Evolutionary conservation across 2,329 filamentous ascomycete genomes (phyloP), one percentile per base, ranked within the genome.

Genomic region (Spiromastix sp.): DNA sequence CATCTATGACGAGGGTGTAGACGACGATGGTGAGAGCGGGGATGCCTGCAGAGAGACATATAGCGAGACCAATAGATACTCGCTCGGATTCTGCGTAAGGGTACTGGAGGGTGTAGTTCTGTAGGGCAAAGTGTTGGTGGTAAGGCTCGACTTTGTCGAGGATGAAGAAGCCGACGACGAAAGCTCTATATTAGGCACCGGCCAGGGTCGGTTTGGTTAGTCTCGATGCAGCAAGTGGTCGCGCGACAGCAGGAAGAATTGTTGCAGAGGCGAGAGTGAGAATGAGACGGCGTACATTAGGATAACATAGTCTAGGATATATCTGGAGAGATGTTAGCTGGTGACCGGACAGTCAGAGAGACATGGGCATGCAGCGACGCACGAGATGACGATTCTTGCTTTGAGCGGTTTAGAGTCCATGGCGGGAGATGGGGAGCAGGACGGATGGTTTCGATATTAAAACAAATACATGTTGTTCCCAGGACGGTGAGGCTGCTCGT

Each of bases 241-340:
- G 26, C 27, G 22, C 25, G 37, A n/a, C n/a, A n/a, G n/a, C n/a
- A n/a, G 12, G 32, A n/a, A n/a, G n/a, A n/a, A n/a, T n/a, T n/a
- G n/a, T n/a, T n/a, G 31, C 15, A 29, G 12, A 20, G 18, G 12
- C 15, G 11, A 17, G 21, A 15, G 21, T 25, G 34, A 33, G 30
- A 39, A 13, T 25, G 21, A n/a, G 17, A 15, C 13, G 9, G 55
- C 67, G 48, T 58, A 74, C 71, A 74, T 49, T 39, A 76, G 68
- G 36, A 75, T 71, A 34, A 72, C 61, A 61, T 75, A 76, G 60
- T 76, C 72, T 43, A 67, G 55, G 41, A 74, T 64, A 48, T 75
- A 75, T 47, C 69, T 73, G 46, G 21, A 17, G n/a, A 12, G 22
- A 35, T 19, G 37, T 27, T 17, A 24, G 4, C 7, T 18, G n/a